Conservation (phyloP, 495 filamentous ascomycete species). For the Bombardia bombarda region DNA sequence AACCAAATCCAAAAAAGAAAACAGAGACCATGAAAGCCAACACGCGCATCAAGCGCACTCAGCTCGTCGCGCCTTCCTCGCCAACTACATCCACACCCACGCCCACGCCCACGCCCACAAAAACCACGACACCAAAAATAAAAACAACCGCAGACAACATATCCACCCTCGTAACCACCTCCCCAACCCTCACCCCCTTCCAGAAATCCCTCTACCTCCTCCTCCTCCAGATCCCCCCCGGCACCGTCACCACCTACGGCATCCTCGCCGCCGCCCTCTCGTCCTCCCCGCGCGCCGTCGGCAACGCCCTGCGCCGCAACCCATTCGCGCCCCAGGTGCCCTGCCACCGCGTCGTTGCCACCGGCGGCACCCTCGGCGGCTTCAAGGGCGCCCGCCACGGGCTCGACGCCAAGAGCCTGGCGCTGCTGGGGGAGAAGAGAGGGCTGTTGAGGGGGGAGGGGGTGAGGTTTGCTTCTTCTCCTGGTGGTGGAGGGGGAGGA, state of each 20-base stretch:
- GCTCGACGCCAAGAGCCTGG: conserved; percentile 26
- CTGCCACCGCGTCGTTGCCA: conserved; percentile 44
- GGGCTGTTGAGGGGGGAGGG: conserved; percentile 31
- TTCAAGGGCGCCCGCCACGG: conserved; percentile 40
- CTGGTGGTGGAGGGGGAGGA: no score
- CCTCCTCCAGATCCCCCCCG: conserved; percentile 62
- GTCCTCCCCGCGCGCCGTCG: conserved; percentile 71
- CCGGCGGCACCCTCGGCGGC: conserved; percentile 37
- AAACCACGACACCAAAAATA: conserved; percentile 4
- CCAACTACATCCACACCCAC: not conserved
- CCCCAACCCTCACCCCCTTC: conserved; percentile 41
- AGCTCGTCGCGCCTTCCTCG: no score
- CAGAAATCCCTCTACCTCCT: conserved; percentile 55
- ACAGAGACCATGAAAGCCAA: not conserved
- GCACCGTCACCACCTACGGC: conserved; percentile 66
- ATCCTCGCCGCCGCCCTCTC: conserved; percentile 56
- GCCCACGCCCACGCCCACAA: not conserved
- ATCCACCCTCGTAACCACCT: conserved; percentile 3
- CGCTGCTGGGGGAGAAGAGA: conserved; percentile 35
- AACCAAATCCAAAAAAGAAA: not conserved
- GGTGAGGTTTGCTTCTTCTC: conserved; percentile 29
- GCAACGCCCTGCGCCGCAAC: conserved; percentile 65
- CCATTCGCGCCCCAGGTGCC: conserved; percentile 60
- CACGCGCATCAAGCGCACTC: not conserved
- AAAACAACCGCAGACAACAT: conserved; percentile 3